Evolutionary conservation across 2,329 filamentous ascomycete genomes (phyloP).

Genomic region (Pseudogymnoascus sp.): DNA sequence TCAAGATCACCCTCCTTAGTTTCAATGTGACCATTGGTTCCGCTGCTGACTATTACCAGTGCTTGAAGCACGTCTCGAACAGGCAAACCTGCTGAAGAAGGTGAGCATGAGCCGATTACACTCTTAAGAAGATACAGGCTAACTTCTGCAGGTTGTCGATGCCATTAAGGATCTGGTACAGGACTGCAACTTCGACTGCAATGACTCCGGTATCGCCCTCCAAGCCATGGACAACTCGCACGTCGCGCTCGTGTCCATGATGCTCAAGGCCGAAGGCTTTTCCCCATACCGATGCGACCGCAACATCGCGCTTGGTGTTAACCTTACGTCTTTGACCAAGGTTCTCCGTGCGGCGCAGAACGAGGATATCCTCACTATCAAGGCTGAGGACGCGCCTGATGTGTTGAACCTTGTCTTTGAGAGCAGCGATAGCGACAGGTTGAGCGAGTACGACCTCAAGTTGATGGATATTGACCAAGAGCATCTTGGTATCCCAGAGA

Average conservation of each 20-base stretch:
- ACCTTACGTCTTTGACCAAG: slow-evolving; percentile 93
- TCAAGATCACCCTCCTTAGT: neutral
- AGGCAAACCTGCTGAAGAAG: slow-evolving; percentile 93
- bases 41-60: slow-evolving; percentile 33
- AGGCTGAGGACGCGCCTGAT: slow-evolving; percentile 95
- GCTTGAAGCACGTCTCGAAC: slow-evolving; percentile 96
- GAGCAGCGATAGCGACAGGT: slow-evolving; percentile 76
- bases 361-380: slow-evolving; percentile 91
- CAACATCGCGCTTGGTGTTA: slow-evolving; percentile 96
- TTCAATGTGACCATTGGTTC: neutral
- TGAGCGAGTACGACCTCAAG: slow-evolving; percentile 99
- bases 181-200: slow-evolving; percentile 99
- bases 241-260: slow-evolving; percentile 97
- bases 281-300: slow-evolving; percentile 95
- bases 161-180: slow-evolving; percentile 99
- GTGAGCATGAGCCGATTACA: slow-evolving; percentile 38
- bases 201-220: slow-evolving; percentile 95
- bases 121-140: slow-evolving; percentile 15
- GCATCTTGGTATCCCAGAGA: slow-evolving; percentile 96
- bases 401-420: slow-evolving; percentile 94
- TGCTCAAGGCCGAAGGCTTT: slow-evolving; percentile 93
- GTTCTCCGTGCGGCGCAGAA: slow-evolving; percentile 90
- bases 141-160: slow-evolving; percentile 70
- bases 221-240: slow-evolving; percentile 99
- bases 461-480: slow-evolving; percentile 99